Evolutionary conservation across 257 asterid genomes (phyloP), one percentile per base, ranked within the genome.

Genomic region (Gentiana dahurica): DNA sequence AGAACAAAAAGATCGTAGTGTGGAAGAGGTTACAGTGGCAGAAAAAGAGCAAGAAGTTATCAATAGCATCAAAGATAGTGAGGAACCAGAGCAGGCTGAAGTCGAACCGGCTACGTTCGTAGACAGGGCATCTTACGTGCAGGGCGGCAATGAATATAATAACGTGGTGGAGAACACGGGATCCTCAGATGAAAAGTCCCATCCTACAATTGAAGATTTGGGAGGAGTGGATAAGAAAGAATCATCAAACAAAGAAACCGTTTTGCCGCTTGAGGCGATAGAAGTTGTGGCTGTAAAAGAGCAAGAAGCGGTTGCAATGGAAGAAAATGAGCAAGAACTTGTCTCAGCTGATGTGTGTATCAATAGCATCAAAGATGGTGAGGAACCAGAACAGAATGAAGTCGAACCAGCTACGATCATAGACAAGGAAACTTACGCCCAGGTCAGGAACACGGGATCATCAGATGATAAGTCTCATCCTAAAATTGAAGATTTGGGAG

Each of bases 201-300:
- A 58, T 55, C 33, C 53, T 35, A 24, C 46, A 45, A 41, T 49
- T 52, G 69, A 57, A 34, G 65, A 55, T 9, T 24, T 1, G 9
- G 61, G 43, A 12, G 50, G 49, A 45, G 68, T 58, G 54, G 64
- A 50, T 12, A 70, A 71, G 70, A 57, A 51, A 24, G 49, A 47
- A 12, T 43, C 34, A 2, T 55, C 60, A 2, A 63, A 41, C 5
- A 41, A 41, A 41, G 46, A 41, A 41, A 41, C 46, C 9, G 46
- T 5, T 41, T 41, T 41, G 46, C 47, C 38, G 2, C 59, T 55
- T 4, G 69, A 34, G 58, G 61, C 45, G 49, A 66, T 35, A 8
- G 53, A 24, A 44, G 55, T 60, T 34, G 37, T 47, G n/a, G 50
- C 51, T 36, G 56, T 36, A 24, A 39, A 52, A n/a, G 72, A 62